These are phyloP conservation scores for Pichiaceae sp. DNA, from an alignment of 1,139 yeast genomes.

Conservation along the genomic window DNA sequence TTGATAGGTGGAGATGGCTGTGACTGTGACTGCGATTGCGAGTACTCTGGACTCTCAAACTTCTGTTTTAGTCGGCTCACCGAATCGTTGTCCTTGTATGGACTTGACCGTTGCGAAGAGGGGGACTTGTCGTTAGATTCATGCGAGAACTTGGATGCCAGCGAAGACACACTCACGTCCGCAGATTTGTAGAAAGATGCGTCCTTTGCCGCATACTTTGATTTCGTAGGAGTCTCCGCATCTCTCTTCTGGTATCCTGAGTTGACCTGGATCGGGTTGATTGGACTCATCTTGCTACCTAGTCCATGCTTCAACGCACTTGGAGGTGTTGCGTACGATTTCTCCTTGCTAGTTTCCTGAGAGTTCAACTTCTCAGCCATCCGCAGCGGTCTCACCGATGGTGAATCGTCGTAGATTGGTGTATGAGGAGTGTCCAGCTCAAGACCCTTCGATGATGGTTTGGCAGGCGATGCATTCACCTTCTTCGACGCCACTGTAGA, in stretches of 20 bases:
- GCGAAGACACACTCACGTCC: slow-evolving; percentile 15
- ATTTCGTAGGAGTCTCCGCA: background rate
- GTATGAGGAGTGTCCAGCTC: slow-evolving; percentile 1
- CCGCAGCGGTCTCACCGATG: slow-evolving; percentile 50
- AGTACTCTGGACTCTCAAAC: slow-evolving; percentile 1
- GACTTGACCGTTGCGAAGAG: background rate
- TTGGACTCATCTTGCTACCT: slow-evolving; percentile 3
- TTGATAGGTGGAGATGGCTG: slow-evolving; percentile 6
- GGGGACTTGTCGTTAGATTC: background rate
- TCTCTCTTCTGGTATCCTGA: background rate
- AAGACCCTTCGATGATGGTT: background rate
- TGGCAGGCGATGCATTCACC: background rate
- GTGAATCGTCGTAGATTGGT: slow-evolving; percentile 16
- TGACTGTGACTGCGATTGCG: too few relatives aligned
- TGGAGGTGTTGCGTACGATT: background rate
- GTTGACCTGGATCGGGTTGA: slow-evolving; percentile 4
- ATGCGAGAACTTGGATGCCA: slow-evolving; percentile 1
- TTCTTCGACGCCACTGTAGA: background rate
- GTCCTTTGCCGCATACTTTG: background rate
- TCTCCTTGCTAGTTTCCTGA: background rate
- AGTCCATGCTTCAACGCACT: background rate
- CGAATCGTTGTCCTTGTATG: background rate
- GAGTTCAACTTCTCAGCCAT: slow-evolving; percentile 37
- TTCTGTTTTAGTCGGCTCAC: slow-evolving; percentile 4
- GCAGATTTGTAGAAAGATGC: slow-evolving; percentile 5